Percentiles rank a stretch among this genome's conserved stretches.
phyloP scores from a whole-genome alignment of 1,284 basidiomycete genomes.

The Leccinum insolens region DNA sequence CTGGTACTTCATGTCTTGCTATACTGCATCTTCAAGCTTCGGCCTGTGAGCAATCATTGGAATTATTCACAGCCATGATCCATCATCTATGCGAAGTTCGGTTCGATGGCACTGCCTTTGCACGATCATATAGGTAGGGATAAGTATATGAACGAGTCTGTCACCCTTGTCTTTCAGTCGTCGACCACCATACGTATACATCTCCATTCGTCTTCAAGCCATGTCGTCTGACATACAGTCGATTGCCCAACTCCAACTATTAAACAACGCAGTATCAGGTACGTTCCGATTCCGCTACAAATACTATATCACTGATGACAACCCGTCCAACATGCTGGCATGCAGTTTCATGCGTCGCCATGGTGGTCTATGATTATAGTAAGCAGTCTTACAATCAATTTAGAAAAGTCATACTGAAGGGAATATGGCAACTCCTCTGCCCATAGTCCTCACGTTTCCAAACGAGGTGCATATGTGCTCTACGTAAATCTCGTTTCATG shows the following conservation, averaged over 20 bases:
- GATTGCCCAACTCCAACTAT: not conserved
- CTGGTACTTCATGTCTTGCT: too few relatives aligned
- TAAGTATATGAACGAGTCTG: not conserved
- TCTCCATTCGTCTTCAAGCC: not conserved
- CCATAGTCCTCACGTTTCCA: not conserved
- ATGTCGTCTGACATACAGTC: not conserved
- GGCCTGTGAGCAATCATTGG: too few relatives aligned
- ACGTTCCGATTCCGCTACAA: too few relatives aligned
- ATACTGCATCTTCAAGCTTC: too few relatives aligned
- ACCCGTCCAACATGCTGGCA: too few relatives aligned
- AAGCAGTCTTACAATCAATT: not conserved
- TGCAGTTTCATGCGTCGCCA: not conserved
- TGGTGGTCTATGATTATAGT: not conserved
- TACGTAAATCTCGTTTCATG: too few relatives aligned
- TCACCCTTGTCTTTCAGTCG: not conserved
- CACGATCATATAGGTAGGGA: not conserved
- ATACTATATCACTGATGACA: too few relatives aligned
- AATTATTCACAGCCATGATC: too few relatives aligned
- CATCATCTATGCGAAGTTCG: too few relatives aligned
- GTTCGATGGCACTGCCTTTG: too few relatives aligned
- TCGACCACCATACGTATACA: not conserved
- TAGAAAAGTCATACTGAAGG: too few relatives aligned
- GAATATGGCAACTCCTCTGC: not conserved
- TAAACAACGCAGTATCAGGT: not conserved
- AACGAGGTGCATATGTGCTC: not conserved